A percentile compares a stretch with the other conserved stretches of the same genome.
Evolutionary conservation across 2,329 filamentous ascomycete species (phyloP).

Genomic region (Neonectria faginata): DNA sequence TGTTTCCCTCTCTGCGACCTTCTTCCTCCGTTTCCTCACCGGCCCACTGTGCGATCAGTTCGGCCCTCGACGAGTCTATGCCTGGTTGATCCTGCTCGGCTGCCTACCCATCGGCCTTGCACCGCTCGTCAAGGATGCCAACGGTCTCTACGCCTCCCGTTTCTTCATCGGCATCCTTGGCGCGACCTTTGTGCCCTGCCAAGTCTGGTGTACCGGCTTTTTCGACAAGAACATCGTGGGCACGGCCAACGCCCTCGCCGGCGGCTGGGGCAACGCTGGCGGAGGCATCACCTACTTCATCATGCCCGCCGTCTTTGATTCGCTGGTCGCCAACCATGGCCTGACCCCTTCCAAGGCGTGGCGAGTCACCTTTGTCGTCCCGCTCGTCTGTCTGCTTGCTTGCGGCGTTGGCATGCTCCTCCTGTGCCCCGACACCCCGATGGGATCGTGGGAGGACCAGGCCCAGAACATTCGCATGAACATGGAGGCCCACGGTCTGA

Average conservation of each 20-base stretch:
- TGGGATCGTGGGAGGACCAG: conserved; percentile 83
- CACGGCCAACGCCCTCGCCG: conserved; percentile 86
- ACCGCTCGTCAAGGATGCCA: conserved; percentile 74
- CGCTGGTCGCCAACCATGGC: conserved; percentile 70
- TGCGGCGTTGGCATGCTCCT: conserved; percentile 77
- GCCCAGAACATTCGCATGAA: conserved; percentile 67
- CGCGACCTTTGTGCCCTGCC: conserved; percentile 84
- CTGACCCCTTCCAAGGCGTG: conserved; percentile 78
- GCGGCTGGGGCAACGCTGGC: conserved; percentile 87
- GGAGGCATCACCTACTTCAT: conserved; percentile 94
- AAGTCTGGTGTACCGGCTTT: conserved; percentile 93
- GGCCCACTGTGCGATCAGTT: conserved; percentile 89
- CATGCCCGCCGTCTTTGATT: conserved; percentile 91
- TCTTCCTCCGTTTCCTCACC: conserved; percentile 81
- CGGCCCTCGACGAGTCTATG: conserved; percentile 84
- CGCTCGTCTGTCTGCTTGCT: conserved; percentile 78
- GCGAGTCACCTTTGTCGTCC: conserved; percentile 87
- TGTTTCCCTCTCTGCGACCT: conserved; percentile 75
- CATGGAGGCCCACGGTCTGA: conserved; percentile 59
- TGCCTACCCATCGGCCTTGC: conserved; percentile 85
- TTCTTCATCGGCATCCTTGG: conserved; percentile 87
- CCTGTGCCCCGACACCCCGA: conserved; percentile 84
- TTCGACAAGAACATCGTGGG: conserved; percentile 94
- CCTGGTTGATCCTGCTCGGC: conserved; percentile 79
- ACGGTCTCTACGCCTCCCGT: conserved; percentile 76